phyloP scores from a whole-genome alignment of 441 rosid genomes.

The Melianthus villosus region DNA sequence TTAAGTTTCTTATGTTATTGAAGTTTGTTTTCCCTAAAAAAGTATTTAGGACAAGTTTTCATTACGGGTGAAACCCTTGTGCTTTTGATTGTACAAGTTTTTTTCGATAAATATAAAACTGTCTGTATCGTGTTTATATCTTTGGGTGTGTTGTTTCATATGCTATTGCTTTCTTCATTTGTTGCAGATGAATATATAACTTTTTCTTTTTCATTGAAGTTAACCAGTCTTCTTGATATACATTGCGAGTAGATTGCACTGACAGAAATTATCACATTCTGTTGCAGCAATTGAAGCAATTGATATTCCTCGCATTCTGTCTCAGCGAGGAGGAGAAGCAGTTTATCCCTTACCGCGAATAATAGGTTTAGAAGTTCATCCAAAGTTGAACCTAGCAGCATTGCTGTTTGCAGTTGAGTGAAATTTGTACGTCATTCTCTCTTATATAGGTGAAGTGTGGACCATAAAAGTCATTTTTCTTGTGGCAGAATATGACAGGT shows the following conservation, averaged over 20 bases:
- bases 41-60: too few species aligned
- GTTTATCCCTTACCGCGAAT: slow-evolving; percentile 91
- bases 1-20: not conserved
- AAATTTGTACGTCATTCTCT: too few species aligned
- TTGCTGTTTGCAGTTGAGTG: slow-evolving; percentile 79
- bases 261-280: slow-evolving; percentile 13
- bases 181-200: too few species aligned
- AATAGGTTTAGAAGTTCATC: slow-evolving; percentile 74
- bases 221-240: too few species aligned
- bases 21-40: not conserved
- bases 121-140: too few species aligned
- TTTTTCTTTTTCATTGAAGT: not conserved
- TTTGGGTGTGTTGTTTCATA: too few species aligned
- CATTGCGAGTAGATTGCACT: slow-evolving; percentile 6
- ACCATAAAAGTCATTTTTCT: slow-evolving; percentile 4
- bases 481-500: slow-evolving; percentile 46
- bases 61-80: too few species aligned
- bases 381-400: slow-evolving; percentile 81
- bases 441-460: slow-evolving; percentile 9
- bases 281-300: slow-evolving; percentile 76
- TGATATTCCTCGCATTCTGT: slow-evolving; percentile 79
- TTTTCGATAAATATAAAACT: too few species aligned
- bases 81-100: too few species aligned
- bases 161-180: too few species aligned
- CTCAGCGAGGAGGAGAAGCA: slow-evolving; percentile 95